Evolutionary conservation across 2,329 filamentous ascomycete genomes (phyloP).

Genomic region (Scedosporium apiospermum): DNA sequence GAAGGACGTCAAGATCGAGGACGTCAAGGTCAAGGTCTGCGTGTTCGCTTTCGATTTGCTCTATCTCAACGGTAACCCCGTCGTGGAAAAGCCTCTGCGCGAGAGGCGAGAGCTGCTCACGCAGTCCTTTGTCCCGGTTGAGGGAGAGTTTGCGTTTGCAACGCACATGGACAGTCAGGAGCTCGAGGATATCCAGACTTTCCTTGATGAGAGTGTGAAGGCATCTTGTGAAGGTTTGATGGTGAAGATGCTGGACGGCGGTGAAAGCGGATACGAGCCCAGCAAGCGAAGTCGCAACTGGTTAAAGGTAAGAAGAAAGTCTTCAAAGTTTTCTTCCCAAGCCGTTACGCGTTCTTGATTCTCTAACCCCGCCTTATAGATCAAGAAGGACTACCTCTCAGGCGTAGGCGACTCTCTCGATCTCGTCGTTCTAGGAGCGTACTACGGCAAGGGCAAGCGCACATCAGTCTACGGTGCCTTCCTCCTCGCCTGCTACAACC

Average conservation of each 20-base stretch:
- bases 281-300: constrained; percentile 95
- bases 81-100: constrained; percentile 79
- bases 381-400: constrained; percentile 96
- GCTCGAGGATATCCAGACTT: constrained; percentile 83
- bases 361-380: constrained; percentile 31
- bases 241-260: constrained; percentile 97
- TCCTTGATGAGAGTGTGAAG: constrained; percentile 91
- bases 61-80: constrained; percentile 82
- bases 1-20: constrained; percentile 92
- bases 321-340: neutral
- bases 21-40: constrained; percentile 93
- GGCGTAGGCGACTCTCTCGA: constrained; percentile 94
- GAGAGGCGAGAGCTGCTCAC: constrained; percentile 72
- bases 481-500: constrained; percentile 87
- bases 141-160: constrained; percentile 88
- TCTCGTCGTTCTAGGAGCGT: constrained; percentile 89
- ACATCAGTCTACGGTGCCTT: constrained; percentile 95
- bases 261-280: constrained; percentile 89
- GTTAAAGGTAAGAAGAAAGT: constrained; percentile 62
- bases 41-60: constrained; percentile 94
- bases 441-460: constrained; percentile 89
- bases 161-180: constrained; percentile 80
- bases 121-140: constrained; percentile 62
- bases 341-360: constrained; percentile 1
- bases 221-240: constrained; percentile 94